Base-by-base conservation (phyloP, 2,329 filamentous ascomycete genomes). In the Neobulgaria alba region DNA sequence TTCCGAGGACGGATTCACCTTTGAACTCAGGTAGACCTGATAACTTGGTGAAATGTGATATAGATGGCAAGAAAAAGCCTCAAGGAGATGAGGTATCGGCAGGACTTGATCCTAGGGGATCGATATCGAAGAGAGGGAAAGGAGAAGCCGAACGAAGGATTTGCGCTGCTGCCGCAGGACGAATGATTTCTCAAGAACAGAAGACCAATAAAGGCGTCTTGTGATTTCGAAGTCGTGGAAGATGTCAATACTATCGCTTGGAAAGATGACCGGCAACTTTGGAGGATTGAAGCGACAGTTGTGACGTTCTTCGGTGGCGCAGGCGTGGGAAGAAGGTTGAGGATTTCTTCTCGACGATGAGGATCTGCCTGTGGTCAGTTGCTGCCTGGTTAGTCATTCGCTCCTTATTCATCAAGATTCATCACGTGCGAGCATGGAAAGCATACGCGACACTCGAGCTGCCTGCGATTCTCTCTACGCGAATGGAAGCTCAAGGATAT, bases 151-250 rank as follows among this genome's bases (percentile, higher is more conserved):
- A 38, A 16, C 5, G 29, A 38, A 20, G 16, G 36, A 38, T 18
- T 16, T 23, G 47, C 43, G 49, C 47, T 51, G 51, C 54, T 47
- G 52, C 49, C 51, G 62, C 65, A 62, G 60, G 57, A 68, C 50
- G 41, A 44, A 45, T 45, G 52, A 55, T 49, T 56, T 56, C 50
- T 47, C 52, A 54, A 26, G 55, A 57, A 51, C 48, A 45, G 43
- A 49, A 33, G 41, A 77, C 75, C 75, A 79, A 68, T 75, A 55
- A 79, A 79, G 75, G 76, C 67, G 69, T 79, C 75, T 68, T 68
- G 57, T 54, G 48, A 44, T 43, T 53, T 58, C 51, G 51, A 53
- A 58, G 39, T 31, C 36, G 57, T 60, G 56, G 48, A 60, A 59
- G 58, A 49, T 51, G 56, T 57, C 51, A 49, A 43, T 50, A 55